Percentiles rank a stretch among this genome's conserved stretches.
Conservation (phyloP, 176 grass and related monocot species). For the Rhipidocladum racemiflorum region DNA sequence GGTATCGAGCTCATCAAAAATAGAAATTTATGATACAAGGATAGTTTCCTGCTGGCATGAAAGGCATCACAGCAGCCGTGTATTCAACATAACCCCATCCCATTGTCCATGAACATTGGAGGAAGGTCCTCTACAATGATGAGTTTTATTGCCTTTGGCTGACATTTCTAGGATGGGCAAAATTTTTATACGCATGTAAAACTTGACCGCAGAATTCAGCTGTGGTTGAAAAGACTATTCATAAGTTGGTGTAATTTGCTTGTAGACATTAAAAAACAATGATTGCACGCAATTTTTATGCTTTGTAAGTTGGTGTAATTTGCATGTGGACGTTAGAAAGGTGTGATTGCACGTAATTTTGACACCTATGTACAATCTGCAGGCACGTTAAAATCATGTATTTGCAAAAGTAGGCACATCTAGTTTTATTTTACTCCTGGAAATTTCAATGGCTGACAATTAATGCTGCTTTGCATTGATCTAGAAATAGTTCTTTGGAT, state of each 20-base stretch:
- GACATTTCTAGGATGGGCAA: neutral
- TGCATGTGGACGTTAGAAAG: neutral
- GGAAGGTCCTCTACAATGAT: neutral
- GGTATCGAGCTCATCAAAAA: neutral
- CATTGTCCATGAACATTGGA: too few relatives aligned
- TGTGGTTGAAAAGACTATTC: neutral
- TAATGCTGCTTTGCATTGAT: neutral
- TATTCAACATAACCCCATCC: neutral
- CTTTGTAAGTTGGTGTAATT: neutral
- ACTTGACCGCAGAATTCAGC: neutral
- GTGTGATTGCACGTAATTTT: neutral
- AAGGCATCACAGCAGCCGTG: neutral
- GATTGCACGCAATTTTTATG: conserved; percentile 5
- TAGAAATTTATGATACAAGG: neutral
- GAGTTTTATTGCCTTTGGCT: neutral
- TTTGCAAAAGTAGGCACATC: conserved; percentile 8
- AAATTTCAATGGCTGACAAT: conserved; percentile 6
- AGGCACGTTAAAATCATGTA: neutral
- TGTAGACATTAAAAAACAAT: neutral
- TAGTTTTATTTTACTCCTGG: neutral
- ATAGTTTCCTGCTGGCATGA: neutral
- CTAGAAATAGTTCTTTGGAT: conserved; percentile 4
- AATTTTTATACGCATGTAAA: neutral
- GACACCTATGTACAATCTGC: neutral
- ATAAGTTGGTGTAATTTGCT: neutral